phyloP scores from a whole-genome alignment of 257 asterid species.

The Przewalskia tangutica region DNA sequence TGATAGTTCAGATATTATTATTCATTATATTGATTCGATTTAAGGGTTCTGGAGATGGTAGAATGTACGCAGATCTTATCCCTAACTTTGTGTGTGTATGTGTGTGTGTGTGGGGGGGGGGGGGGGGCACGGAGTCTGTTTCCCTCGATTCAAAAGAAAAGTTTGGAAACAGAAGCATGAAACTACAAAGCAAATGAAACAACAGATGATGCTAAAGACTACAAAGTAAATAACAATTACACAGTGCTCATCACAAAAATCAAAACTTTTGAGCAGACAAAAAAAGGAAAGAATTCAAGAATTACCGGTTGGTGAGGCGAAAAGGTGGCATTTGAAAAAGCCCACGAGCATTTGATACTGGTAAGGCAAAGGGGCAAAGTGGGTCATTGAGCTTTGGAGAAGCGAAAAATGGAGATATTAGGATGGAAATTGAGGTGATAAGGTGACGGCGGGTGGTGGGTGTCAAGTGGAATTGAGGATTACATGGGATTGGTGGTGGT shows the following conservation, averaged over 20 bases:
- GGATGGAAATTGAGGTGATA: slow-evolving; percentile 20
- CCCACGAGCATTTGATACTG: slow-evolving; percentile 71
- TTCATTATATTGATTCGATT: too few species aligned
- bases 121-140: too few species aligned
- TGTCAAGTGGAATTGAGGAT: neutral
- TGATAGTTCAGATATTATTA: too few species aligned
- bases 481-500: neutral
- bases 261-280: neutral
- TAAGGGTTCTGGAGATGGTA: too few species aligned
- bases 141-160: too few species aligned
- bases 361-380: slow-evolving; percentile 21
- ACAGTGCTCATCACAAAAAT: neutral
- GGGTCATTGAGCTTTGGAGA: slow-evolving; percentile 23
- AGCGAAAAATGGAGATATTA: slow-evolving; percentile 28
- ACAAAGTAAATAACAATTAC: too few species aligned
- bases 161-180: too few species aligned
- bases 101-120: too few species aligned
- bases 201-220: too few species aligned
- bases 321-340: slow-evolving; percentile 92
- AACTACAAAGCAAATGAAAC: too few species aligned
- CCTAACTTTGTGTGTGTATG: too few species aligned
- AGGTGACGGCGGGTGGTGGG: slow-evolving; percentile 8
- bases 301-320: slow-evolving; percentile 71
- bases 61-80: too few species aligned
- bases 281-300: neutral